A percentile compares a stretch with the other conserved stretches of the same genome.
Evolutionary conservation across 495 filamentous ascomycete species (phyloP).

Genomic region (Penicillium coprophilum): DNA sequence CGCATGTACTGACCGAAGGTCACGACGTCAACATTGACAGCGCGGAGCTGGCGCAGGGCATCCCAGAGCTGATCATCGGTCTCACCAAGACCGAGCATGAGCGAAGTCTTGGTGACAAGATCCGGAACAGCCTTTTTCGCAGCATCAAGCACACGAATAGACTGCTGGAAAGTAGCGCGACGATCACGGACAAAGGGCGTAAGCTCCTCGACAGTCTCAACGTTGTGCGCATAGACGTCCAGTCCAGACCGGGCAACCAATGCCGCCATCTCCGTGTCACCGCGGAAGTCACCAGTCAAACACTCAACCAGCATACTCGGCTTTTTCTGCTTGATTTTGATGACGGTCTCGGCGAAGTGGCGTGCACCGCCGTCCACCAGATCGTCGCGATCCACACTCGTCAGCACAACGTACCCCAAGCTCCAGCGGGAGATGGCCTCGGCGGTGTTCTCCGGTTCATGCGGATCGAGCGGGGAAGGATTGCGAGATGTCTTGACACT

Average conservation of each 20-base stretch:
- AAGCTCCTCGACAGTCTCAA: constrained; percentile 90
- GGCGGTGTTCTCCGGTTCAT: constrained; percentile 95
- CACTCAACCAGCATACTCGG: constrained; percentile 90
- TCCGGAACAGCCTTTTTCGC: constrained; percentile 73
- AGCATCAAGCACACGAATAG: constrained; percentile 72
- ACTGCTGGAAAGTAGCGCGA: constrained; percentile 85
- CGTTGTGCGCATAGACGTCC: constrained; percentile 96
- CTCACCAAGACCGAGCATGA: constrained; percentile 96
- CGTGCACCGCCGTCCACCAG: constrained; percentile 80
- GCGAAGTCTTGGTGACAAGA: constrained; percentile 93
- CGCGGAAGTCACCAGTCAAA: constrained; percentile 84
- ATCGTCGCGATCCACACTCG: constrained; percentile 91
- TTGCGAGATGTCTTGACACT: constrained; percentile 82
- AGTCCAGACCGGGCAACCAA: constrained; percentile 82
- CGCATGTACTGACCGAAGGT: constrained; percentile 99
- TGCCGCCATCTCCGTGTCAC: constrained; percentile 77
- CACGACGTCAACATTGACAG: constrained; percentile 82
- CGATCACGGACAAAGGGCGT: constrained; percentile 90
- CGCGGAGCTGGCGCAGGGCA: constrained; percentile 75
- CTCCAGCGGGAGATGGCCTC: constrained; percentile 93
- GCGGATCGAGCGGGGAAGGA: constrained; percentile 83
- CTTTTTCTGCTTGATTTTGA: constrained; percentile 87
- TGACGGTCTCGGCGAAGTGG: constrained; percentile 94
- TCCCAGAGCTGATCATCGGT: constrained; percentile 85
- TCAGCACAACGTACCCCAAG: constrained; percentile 92